phyloP scores from a whole-genome alignment of 75 land plant species.

The Sequoiadendron giganteum region DNA sequence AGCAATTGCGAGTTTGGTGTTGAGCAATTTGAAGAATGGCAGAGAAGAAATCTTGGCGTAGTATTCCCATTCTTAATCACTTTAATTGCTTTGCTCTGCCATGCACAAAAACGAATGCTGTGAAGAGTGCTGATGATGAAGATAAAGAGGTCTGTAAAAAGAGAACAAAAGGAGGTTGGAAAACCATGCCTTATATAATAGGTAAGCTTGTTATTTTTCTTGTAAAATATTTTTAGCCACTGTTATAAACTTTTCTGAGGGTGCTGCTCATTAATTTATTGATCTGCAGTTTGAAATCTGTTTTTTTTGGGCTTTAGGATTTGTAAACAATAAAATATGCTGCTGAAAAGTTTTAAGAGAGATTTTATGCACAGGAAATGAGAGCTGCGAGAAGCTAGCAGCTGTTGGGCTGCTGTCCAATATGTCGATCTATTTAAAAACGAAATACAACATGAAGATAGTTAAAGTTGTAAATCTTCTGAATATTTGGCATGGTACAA shows the following conservation, averaged over 20 bases:
- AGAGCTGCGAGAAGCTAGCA: slow-evolving; percentile 5
- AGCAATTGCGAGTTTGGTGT: no score
- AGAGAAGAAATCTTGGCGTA: no score
- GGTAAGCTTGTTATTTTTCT: not conserved
- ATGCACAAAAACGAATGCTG: no score
- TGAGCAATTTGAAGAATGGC: no score
- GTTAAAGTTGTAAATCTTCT: slow-evolving; percentile 21
- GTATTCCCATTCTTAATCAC: no score
- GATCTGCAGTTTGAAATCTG: not conserved
- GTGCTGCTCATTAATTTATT: not conserved
- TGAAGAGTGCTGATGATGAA: no score
- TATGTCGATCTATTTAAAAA: slow-evolving; percentile 21
- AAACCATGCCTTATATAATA: slow-evolving; percentile 5
- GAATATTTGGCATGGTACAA: slow-evolving; percentile 37
- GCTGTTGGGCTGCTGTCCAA: not conserved
- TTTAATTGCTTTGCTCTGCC: no score
- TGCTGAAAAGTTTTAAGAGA: not conserved
- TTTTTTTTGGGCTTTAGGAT: not conserved
- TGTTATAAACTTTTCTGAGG: not conserved
- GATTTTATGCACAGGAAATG: not conserved
- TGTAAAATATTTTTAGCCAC: not conserved
- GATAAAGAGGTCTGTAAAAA: no score
- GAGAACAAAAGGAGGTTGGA: not conserved
- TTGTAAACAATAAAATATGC: not conserved
- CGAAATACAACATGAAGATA: slow-evolving; percentile 18